Percentiles rank a stretch among this genome's conserved stretches.
Evolutionary conservation across 1,284 basidiomycete genomes (phyloP).

Genomic region (Leucoagaricus sp.): DNA sequence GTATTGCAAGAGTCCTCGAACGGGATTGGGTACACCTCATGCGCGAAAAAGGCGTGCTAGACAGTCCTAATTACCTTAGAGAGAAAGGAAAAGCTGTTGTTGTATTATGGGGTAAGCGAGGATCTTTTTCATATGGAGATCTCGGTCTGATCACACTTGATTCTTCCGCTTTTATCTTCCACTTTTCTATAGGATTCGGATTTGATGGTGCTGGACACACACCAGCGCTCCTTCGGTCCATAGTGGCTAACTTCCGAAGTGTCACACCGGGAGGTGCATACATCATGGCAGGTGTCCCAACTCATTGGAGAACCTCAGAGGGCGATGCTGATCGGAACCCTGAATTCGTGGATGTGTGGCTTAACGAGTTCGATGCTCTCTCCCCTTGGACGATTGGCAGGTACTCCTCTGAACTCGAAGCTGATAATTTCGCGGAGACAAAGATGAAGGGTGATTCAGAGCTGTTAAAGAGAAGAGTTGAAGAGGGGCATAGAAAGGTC

Average conservation of each 20-base stretch:
- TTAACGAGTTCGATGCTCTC: constrained; percentile 73
- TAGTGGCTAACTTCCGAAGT: constrained; percentile 55
- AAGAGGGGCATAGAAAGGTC: constrained; percentile 49
- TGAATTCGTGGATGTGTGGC: constrained; percentile 63
- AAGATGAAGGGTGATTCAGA: constrained; percentile 65
- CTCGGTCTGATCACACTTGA: neutral
- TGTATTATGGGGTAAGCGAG: constrained; percentile 61
- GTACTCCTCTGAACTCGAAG: constrained; percentile 55
- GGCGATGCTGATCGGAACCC: constrained; percentile 68
- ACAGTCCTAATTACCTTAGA: constrained; percentile 69
- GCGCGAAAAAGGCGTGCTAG: constrained; percentile 55
- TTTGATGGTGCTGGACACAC: constrained; percentile 64
- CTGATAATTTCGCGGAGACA: constrained; percentile 57
- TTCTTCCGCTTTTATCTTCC: neutral
- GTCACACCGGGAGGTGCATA: constrained; percentile 72
- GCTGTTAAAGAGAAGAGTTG: constrained; percentile 51
- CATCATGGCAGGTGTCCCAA: constrained; percentile 65
- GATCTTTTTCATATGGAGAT: neutral
- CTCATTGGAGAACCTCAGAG: constrained; percentile 68
- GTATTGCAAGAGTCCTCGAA: constrained; percentile 57
- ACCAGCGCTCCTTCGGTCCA: constrained; percentile 54
- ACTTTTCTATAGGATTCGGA: constrained; percentile 54
- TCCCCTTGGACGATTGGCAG: constrained; percentile 78
- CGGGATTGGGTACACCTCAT: constrained; percentile 73
- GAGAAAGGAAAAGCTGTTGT: constrained; percentile 70